These are phyloP conservation scores for Monosporascus sp. DNA, from an alignment of 2,329 filamentous ascomycete genomes.

Conservation along the genomic window DNA sequence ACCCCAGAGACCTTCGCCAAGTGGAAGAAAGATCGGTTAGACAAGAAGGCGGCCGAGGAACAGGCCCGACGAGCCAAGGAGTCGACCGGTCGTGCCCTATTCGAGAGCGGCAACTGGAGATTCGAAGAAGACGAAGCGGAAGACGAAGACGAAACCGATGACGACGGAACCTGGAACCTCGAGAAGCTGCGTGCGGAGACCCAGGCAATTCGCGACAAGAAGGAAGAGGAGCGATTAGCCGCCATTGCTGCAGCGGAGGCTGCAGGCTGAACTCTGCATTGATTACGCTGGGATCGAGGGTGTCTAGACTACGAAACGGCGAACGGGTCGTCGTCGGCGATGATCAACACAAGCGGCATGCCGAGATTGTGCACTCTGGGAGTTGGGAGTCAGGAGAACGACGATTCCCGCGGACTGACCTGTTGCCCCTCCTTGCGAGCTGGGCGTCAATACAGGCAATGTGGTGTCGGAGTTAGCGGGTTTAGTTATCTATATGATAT, in stretches of 20 bases:
- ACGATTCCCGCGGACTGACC: conserved; percentile 6
- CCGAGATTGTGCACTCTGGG: background rate
- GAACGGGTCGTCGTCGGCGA: background rate
- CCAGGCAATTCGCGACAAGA: conserved; percentile 64
- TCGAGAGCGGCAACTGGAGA: conserved; percentile 93
- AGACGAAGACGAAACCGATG: conserved; percentile 54
- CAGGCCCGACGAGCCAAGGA: conserved; percentile 89
- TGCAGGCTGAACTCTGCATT: conserved; percentile 5
- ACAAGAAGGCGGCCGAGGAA: conserved; percentile 94
- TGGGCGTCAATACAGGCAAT: conserved; percentile 10
- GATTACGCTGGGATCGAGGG: background rate
- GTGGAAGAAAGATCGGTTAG: conserved; percentile 91
- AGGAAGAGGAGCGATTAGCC: conserved; percentile 67
- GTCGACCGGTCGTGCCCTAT: conserved; percentile 88
- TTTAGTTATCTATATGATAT: conserved; percentile 3
- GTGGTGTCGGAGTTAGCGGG: conserved; percentile 3
- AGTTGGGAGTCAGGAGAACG: background rate
- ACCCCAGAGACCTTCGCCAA: conserved; percentile 89
- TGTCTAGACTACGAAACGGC: background rate
- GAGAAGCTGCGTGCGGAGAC: conserved; percentile 81
- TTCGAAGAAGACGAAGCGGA: conserved; percentile 56
- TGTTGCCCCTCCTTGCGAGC: conserved; percentile 11
- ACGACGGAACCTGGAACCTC: conserved; percentile 65
- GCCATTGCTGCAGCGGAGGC: conserved; percentile 21
- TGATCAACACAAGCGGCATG: conserved; percentile 1